Base-by-base conservation (phyloP, 345 rosid species). In the Salix caprea region DNA sequence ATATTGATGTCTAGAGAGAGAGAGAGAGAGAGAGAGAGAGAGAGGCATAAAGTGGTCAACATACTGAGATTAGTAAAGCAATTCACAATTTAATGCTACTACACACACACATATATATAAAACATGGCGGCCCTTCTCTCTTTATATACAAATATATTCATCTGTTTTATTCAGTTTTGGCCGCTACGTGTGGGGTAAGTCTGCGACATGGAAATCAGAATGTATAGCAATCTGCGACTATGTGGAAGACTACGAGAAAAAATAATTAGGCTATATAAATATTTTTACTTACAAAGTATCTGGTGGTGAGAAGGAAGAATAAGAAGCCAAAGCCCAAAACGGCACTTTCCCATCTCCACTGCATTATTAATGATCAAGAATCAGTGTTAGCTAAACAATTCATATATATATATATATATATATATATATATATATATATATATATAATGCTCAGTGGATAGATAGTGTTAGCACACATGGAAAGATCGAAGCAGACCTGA, bases 281-380 rank as follows among this genome's bases (percentile, higher is more conserved):
- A 28, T 15, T 65, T 48, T 10, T 30, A 84, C 98, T 89, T 79
- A 94, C 99, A 50, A 92, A 84, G 84, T 86, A 84, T 91, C 83
- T 86, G 24, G 97, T 88, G 77, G 86, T 81, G 76, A 94, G 77
- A 74, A 94, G 94, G 78, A 96, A 92, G 90, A 89, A 87, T 56
- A 96, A 93, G 85, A 94, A 96, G 87, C 94, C 85, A 77, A 89
- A 85, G 6, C 99, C 97, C 40, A 96, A 77, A 23, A 91, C 86
- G 2, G 86, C 95, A 87, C 97, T 94, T 80, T 96, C 97, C 99
- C 99, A 96, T 88, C 91, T 85, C 99, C 99, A 96, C 99, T 96
- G 88, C 68, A 75, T 62, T 26, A 16, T 69, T 26, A 16, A 71
- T 19, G 15, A 67, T 23, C 4, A 14, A 1, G 12, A 52, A 19